Evolutionary conservation across 257 asterid species (phyloP).

Genomic region (Petunia secreta): DNA sequence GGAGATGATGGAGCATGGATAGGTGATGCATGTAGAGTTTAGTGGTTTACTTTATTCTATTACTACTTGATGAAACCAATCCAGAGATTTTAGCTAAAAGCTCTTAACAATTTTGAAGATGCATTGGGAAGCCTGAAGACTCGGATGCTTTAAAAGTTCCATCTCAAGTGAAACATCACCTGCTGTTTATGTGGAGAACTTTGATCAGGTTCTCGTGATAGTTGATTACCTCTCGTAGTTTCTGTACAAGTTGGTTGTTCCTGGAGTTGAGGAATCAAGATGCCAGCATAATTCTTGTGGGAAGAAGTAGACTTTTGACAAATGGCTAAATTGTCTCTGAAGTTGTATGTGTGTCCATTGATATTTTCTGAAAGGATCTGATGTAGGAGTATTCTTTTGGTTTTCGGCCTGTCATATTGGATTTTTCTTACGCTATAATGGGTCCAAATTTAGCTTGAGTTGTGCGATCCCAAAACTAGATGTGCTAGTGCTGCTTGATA

Average conservation of each 20-base stretch:
- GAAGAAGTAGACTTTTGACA: background rate
- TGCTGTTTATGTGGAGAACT: background rate
- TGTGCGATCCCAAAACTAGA: too few species aligned
- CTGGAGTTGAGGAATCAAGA: background rate
- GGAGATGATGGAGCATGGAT: background rate
- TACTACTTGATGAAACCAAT: background rate
- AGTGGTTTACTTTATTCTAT: background rate
- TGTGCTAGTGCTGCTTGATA: too few species aligned
- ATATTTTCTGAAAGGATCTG: background rate
- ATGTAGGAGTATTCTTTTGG: background rate
- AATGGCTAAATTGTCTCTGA: background rate
- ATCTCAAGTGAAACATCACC: background rate
- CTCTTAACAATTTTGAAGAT: conserved; percentile 5
- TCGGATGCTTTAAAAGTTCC: background rate
- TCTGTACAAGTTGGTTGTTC: background rate
- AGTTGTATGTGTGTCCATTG: conserved; percentile 7
- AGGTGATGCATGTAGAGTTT: conserved; percentile 1
- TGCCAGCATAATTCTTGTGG: background rate
- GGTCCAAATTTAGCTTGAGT: too few species aligned
- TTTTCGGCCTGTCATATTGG: background rate
- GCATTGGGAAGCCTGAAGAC: conserved; percentile 10
- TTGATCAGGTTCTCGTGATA: conserved; percentile 3
- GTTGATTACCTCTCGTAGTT: background rate
- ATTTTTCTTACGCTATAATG: too few species aligned
- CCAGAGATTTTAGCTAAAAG: background rate